phyloP scores from a whole-genome alignment of 352 stramenopile genomes.

The Sclerospora graminicola region DNA sequence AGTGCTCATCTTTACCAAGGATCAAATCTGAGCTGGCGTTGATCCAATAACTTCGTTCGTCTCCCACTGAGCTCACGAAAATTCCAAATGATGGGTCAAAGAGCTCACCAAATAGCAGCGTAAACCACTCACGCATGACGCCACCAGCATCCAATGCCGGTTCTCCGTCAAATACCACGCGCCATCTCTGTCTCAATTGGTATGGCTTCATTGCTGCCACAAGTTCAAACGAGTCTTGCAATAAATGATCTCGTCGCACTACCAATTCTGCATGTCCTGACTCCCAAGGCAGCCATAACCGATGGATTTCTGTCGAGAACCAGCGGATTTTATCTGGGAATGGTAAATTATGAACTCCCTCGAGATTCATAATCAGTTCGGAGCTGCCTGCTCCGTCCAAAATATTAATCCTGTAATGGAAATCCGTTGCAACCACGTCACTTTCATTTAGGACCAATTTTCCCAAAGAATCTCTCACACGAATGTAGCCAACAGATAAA shows the following conservation, averaged over 20 bases:
- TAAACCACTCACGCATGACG: constrained; percentile 88
- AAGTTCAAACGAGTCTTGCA: constrained; percentile 82
- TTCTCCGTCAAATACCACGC: constrained; percentile 81
- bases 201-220: constrained; percentile 70
- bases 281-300: constrained; percentile 75
- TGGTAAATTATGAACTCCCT: constrained; percentile 65
- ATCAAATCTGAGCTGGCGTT: constrained; percentile 60
- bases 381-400: constrained; percentile 53
- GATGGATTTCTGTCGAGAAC: constrained; percentile 79
- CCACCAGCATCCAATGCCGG: constrained; percentile 79
- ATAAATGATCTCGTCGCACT: constrained; percentile 68
- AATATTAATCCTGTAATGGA: constrained; percentile 79
- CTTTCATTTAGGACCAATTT: constrained; percentile 70
- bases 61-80: constrained; percentile 58
- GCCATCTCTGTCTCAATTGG: constrained; percentile 74
- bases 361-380: constrained; percentile 78
- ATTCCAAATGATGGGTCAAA: constrained; percentile 75
- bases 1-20: constrained; percentile 33
- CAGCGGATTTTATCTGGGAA: constrained; percentile 72
- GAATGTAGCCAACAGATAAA: constrained; percentile 46
- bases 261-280: constrained; percentile 67
- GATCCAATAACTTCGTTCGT: constrained; percentile 80
- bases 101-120: constrained; percentile 65
- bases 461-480: constrained; percentile 60
- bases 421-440: constrained; percentile 67